Percentiles rank a stretch among this genome's conserved stretches.
Evolutionary conservation across 352 stramenopile genomes (phyloP).

Genomic region (Phytophthora meadii): DNA sequence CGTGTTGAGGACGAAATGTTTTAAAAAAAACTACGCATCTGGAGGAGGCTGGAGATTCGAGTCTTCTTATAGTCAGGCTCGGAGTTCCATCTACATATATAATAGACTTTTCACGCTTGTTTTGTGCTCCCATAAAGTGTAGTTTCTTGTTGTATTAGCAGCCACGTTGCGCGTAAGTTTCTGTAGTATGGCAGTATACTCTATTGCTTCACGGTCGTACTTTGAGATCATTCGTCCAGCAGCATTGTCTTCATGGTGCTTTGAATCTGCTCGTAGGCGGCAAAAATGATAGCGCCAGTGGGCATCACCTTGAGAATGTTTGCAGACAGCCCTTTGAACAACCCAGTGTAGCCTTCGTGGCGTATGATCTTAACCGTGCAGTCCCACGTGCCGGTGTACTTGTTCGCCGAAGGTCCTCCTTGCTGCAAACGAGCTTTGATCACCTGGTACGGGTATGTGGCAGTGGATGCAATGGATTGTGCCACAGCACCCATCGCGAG

Average conservation of each 20-base stretch:
- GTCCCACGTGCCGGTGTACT: conserved; percentile 92
- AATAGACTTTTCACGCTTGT: conserved; percentile 61
- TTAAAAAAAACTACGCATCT: conserved; percentile 55
- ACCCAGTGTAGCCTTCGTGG: conserved; percentile 91
- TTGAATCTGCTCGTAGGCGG: conserved; percentile 86
- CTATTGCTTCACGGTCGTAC: conserved; percentile 29
- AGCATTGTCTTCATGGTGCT: conserved; percentile 55
- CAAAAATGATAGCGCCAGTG: conserved; percentile 95
- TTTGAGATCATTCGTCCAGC: conserved; percentile 44
- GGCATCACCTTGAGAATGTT: conserved; percentile 97
- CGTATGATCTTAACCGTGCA: conserved; percentile 91
- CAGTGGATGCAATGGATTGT: conserved; percentile 83
- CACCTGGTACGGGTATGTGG: conserved; percentile 96
- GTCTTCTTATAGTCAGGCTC: conserved; percentile 20
- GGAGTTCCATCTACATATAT: conserved; percentile 50
- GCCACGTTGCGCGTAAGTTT: conserved; percentile 19
- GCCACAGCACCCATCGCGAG: conserved; percentile 83
- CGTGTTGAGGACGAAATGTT: conserved; percentile 98
- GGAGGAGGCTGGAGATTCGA: conserved; percentile 5
- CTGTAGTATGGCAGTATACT: conserved; percentile 29
- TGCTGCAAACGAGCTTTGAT: conserved; percentile 97
- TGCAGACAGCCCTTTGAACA: conserved; percentile 96
- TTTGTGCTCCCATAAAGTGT: conserved; percentile 26
- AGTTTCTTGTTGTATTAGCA: conserved; percentile 13
- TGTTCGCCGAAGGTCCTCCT: conserved; percentile 68